Conservation (phyloP, 108 stramenopile genomes). For the Parietichytrium sp. region DNA sequence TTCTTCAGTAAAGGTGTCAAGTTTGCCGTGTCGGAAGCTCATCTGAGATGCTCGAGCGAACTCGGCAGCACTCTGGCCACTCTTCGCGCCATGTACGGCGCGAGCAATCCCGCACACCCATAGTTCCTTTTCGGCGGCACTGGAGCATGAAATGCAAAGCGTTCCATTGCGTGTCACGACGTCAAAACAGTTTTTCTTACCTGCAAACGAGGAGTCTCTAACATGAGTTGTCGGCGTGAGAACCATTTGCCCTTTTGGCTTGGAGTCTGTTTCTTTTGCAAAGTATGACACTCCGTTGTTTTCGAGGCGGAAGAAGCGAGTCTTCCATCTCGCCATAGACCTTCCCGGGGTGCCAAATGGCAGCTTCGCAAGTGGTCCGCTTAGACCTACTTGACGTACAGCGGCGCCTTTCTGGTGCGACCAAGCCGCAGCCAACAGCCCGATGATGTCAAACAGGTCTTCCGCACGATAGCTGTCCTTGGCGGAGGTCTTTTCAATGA, state of each 20-base stretch:
- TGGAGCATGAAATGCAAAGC: background rate
- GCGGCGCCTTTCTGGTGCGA: background rate
- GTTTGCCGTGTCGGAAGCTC: background rate
- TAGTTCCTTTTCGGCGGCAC: constrained; percentile 19
- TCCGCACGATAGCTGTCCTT: background rate
- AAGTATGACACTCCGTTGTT: background rate
- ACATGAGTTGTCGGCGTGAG: background rate
- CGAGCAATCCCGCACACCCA: constrained; percentile 31
- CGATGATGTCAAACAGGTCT: constrained; percentile 13
- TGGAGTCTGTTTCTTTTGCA: background rate
- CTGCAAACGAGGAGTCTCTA: background rate
- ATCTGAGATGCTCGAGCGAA: background rate
- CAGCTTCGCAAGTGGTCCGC: background rate
- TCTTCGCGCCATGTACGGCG: background rate
- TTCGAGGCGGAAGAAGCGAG: background rate
- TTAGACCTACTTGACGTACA: background rate
- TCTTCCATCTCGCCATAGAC: background rate
- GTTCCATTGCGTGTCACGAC: constrained; percentile 8
- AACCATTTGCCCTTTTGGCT: constrained; percentile 23
- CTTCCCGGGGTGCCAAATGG: background rate
- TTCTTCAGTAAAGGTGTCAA: background rate
- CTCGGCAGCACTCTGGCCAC: background rate
- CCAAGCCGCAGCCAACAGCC: background rate
- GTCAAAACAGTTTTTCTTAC: background rate
- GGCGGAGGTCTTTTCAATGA: constrained; percentile 8